These are phyloP conservation scores for Gossypium sturtianum DNA, from an alignment of 345 rosid genomes.

Conservation along the genomic window DNA sequence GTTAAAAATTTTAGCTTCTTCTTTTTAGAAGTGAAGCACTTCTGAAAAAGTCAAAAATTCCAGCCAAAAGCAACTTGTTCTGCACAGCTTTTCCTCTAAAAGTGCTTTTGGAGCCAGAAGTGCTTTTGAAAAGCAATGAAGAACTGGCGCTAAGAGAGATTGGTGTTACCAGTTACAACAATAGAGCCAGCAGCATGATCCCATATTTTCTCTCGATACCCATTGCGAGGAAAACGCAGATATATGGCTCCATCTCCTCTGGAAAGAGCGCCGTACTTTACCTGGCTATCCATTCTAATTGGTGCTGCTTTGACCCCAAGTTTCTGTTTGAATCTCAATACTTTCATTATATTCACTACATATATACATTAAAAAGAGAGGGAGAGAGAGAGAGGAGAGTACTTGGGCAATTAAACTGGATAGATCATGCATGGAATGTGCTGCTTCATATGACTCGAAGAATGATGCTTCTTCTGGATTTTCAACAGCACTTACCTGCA, in stretches of 20 bases:
- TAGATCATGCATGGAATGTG: constrained; percentile 71
- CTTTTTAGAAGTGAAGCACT: too few relatives aligned
- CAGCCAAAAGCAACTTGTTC: too few relatives aligned
- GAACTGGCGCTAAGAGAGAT: too few relatives aligned
- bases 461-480: constrained; percentile 84
- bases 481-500: constrained; percentile 62
- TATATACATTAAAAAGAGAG: background rate
- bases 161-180: constrained; percentile 68
- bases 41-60: too few relatives aligned
- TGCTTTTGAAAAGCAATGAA: too few relatives aligned
- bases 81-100: too few relatives aligned
- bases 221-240: constrained; percentile 71
- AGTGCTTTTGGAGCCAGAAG: too few relatives aligned
- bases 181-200: constrained; percentile 97
- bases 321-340: constrained; percentile 45
- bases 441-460: constrained; percentile 87
- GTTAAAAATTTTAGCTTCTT: too few relatives aligned
- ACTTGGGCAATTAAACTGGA: constrained; percentile 71
- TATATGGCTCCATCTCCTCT: constrained; percentile 96
- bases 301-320: constrained; percentile 95
- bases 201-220: constrained; percentile 95
- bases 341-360: background rate
- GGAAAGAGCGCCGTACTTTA: constrained; percentile 83
- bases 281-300: constrained; percentile 92
- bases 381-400: background rate